Conservation (phyloP, 768 basidiomycete species). For the Leccinum arenicola region DNA sequence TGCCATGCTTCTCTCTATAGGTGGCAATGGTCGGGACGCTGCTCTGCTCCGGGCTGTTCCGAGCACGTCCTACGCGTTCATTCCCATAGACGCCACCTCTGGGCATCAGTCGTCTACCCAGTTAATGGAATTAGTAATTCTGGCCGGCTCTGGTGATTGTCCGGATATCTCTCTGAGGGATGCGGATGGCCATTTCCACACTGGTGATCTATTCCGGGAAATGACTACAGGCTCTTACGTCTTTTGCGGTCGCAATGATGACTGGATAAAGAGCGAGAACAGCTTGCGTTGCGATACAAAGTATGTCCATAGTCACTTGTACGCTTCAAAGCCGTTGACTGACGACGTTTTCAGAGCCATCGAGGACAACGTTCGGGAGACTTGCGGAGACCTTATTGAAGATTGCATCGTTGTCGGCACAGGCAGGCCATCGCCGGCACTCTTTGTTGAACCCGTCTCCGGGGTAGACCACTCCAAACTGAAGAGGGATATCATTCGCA, state of each 20-base stretch:
- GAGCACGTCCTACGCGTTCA: slow-evolving; percentile 64
- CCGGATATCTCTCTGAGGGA: slow-evolving; percentile 57
- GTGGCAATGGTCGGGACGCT: slow-evolving; percentile 49
- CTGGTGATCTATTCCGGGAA: slow-evolving; percentile 79
- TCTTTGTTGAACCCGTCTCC: slow-evolving; percentile 66
- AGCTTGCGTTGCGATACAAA: slow-evolving; percentile 78
- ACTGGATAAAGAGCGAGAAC: slow-evolving; percentile 84
- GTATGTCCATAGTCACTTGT: slow-evolving; percentile 29
- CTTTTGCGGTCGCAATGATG: slow-evolving; percentile 73
- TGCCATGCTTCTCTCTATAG: slow-evolving; percentile 61
- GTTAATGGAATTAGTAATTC: slow-evolving; percentile 68
- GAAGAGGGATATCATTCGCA: slow-evolving; percentile 69
- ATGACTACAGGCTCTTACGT: slow-evolving; percentile 54
- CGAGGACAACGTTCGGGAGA: slow-evolving; percentile 70
- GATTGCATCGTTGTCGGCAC: slow-evolving; percentile 78
- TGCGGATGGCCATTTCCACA: slow-evolving; percentile 72
- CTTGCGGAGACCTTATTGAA: slow-evolving; percentile 61
- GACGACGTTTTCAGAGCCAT: slow-evolving; percentile 48
- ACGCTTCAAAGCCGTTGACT: neutral
- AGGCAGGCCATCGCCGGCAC: slow-evolving; percentile 70
- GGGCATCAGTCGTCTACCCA: slow-evolving; percentile 54
- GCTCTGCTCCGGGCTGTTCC: slow-evolving; percentile 56
- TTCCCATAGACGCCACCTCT: slow-evolving; percentile 47
- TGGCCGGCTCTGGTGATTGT: slow-evolving; percentile 65
- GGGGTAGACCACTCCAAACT: slow-evolving; percentile 56